Evolutionary conservation across 2,329 filamentous ascomycete species (phyloP).

Genomic region (Huntiella omanensis): DNA sequence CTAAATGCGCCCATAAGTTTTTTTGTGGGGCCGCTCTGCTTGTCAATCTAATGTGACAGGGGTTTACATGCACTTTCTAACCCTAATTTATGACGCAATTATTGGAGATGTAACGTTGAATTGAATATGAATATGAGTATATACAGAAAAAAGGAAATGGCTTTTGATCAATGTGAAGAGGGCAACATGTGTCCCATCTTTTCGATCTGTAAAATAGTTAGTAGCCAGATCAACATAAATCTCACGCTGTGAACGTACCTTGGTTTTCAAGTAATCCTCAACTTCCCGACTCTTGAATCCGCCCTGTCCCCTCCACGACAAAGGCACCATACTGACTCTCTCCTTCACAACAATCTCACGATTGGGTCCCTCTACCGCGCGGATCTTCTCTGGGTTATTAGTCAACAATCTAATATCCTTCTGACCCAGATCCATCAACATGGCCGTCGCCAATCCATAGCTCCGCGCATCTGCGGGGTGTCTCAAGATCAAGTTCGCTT

Average conservation of each 20-base stretch:
- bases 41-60: no score
- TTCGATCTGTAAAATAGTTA: conserved; percentile 40
- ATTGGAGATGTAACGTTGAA: no score
- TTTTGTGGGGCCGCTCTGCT: no score
- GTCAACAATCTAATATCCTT: conserved; percentile 65
- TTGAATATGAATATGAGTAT: no score
- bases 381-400: conserved; percentile 94
- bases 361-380: conserved; percentile 81
- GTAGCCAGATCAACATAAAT: conserved; percentile 1
- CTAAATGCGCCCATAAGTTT: no score
- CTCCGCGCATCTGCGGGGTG: conserved; percentile 90
- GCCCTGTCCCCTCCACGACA: conserved; percentile 74
- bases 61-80: no score
- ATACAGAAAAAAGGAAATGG: no score
- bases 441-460: conserved; percentile 91
- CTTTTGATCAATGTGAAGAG: not conserved
- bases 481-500: conserved; percentile 76
- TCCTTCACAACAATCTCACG: conserved; percentile 76
- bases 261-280: conserved; percentile 84
- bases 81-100: no score
- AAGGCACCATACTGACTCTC: conserved; percentile 82
- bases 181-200: conserved; percentile 74
- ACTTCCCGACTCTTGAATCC: conserved; percentile 79
- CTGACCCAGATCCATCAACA: conserved; percentile 72
- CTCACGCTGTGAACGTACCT: conserved; percentile 33